Percentiles rank a stretch among this genome's conserved stretches.
Evolutionary conservation across 352 stramenopile genomes (phyloP).

Genomic region (Pythium aristosporum): DNA sequence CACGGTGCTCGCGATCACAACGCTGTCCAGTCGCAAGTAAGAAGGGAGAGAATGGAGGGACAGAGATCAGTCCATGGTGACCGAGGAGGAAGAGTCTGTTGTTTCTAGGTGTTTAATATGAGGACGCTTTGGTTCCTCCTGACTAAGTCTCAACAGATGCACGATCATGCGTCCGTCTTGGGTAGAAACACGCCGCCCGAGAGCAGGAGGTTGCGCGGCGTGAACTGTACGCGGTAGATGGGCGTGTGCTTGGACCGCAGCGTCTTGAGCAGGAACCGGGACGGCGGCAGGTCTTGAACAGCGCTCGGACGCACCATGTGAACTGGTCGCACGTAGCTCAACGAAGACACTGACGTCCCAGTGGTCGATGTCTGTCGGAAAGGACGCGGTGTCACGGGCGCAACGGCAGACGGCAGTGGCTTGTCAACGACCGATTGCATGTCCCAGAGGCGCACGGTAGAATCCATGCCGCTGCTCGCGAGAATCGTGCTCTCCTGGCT

Average conservation of each 20-base stretch:
- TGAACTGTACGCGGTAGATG: constrained; percentile 83
- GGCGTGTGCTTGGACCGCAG: constrained; percentile 84
- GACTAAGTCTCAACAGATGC: background rate
- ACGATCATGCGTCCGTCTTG: constrained; percentile 42
- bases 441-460: constrained; percentile 81
- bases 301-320: constrained; percentile 53
- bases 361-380: constrained; percentile 7
- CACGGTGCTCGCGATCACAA: constrained; percentile 29
- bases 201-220: constrained; percentile 77
- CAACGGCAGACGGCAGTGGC: constrained; percentile 21
- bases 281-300: constrained; percentile 58
- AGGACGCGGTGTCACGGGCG: background rate
- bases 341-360: background rate
- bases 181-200: constrained; percentile 66
- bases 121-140: background rate
- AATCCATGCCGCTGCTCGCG: constrained; percentile 73
- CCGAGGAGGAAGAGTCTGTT: background rate
- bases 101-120: constrained; percentile 26
- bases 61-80: background rate
- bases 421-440: constrained; percentile 77
- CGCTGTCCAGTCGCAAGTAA: constrained; percentile 29
- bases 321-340: constrained; percentile 48
- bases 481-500: constrained; percentile 78
- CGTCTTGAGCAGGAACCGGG: constrained; percentile 80
- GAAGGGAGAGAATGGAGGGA: background rate